Conservation (phyloP, 2,329 filamentous ascomycete genomes). For the Westerdykella ornata region DNA sequence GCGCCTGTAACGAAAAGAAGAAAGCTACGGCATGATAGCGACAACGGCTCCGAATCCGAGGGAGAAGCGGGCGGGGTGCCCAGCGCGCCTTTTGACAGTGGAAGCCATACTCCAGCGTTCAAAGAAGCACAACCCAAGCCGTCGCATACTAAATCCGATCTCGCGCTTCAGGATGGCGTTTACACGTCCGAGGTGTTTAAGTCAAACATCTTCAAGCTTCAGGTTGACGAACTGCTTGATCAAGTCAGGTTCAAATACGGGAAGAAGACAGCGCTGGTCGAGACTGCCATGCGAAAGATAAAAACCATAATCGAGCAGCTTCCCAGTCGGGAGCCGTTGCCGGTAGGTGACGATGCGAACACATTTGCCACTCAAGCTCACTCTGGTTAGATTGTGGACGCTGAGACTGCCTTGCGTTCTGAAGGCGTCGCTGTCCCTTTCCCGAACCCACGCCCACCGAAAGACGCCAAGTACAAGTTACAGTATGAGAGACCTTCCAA, state of each 20-base stretch:
- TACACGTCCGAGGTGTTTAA: conserved; percentile 54
- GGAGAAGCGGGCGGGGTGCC: conserved; percentile 3
- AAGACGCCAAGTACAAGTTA: conserved; percentile 75
- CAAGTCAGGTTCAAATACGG: conserved; percentile 54
- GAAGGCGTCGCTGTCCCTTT: conserved; percentile 72
- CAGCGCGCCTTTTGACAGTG: background rate
- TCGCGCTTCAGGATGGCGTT: conserved; percentile 31
- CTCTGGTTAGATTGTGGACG: conserved; percentile 57
- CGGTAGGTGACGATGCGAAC: conserved; percentile 26
- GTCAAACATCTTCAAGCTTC: conserved; percentile 60
- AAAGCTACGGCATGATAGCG: conserved; percentile 40
- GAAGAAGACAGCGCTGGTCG: conserved; percentile 48
- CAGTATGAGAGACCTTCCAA: conserved; percentile 67
- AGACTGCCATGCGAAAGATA: conserved; percentile 47
- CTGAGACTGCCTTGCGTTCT: conserved; percentile 58
- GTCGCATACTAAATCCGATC: conserved; percentile 18
- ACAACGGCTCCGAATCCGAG: conserved; percentile 14
- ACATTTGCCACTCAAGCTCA: conserved; percentile 8
- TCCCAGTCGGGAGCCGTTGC: conserved; percentile 44
- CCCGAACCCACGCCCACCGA: conserved; percentile 68
- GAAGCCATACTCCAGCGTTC: background rate
- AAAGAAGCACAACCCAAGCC: background rate
- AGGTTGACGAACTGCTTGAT: conserved; percentile 57
- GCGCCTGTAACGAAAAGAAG: conserved; percentile 41
- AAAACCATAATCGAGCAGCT: conserved; percentile 54